Conservation (phyloP, 805 yeast genomes). For the Metschnikowia kunwiensis region DNA sequence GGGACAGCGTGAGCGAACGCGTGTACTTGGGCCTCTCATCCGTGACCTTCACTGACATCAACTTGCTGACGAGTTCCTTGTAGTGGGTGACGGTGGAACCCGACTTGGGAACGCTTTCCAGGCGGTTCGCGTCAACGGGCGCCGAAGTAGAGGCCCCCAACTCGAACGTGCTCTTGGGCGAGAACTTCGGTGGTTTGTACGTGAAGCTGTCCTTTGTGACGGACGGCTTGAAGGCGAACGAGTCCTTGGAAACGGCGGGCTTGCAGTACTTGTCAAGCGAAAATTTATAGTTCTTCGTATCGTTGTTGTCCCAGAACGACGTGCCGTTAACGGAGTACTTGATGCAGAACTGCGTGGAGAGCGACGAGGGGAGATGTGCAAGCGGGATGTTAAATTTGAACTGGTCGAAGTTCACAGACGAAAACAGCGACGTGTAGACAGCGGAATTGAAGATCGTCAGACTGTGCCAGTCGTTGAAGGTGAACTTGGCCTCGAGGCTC, state of each 20-base stretch:
- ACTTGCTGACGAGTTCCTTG: conserved; percentile 15
- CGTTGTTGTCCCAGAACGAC: conserved; percentile 40
- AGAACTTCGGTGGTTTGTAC: conserved; percentile 13
- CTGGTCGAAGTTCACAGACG: conserved; percentile 37
- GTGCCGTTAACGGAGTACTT: conserved; percentile 29
- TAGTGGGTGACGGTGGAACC: conserved; percentile 8
- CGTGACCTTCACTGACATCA: conserved; percentile 9
- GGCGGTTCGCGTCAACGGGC: neutral
- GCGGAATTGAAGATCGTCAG: conserved; percentile 24
- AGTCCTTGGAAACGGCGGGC: conserved; percentile 7
- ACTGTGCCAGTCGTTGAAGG: conserved; percentile 49
- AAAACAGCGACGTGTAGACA: conserved; percentile 22
- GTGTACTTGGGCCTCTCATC: conserved; percentile 9
- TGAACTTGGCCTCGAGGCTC: conserved; percentile 40
- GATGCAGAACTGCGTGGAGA: conserved; percentile 36
- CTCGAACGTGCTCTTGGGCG: conserved; percentile 1
- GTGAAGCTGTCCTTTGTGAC: conserved; percentile 10
- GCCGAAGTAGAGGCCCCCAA: neutral
- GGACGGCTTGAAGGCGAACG: conserved; percentile 8
- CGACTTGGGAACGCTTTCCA: conserved; percentile 1
- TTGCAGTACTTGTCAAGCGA: conserved; percentile 16
- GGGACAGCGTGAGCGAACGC: conserved; percentile 8
- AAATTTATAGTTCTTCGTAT: conserved; percentile 35
- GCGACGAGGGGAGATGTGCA: conserved; percentile 27
- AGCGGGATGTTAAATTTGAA: conserved; percentile 51